Evolutionary conservation across 2,329 filamentous ascomycete genomes (phyloP), one percentile per base, ranked within the genome.

Genomic region (Trichophaea hybrida): DNA sequence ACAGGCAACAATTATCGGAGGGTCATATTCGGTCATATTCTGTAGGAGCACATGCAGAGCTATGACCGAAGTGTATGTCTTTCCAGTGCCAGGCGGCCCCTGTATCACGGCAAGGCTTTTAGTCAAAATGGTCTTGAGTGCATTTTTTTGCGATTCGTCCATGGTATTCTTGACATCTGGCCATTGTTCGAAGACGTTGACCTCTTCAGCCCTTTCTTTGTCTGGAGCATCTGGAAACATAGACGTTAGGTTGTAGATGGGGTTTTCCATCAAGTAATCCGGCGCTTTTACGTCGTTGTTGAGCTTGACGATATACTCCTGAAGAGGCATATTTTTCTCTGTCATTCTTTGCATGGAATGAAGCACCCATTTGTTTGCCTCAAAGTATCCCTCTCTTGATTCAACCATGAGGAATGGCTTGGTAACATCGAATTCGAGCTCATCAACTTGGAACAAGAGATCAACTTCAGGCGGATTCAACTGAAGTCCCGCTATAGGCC

Each of bases 321-420:
- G 75, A 1, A 88, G 72, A 0, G 78, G 75, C n/a, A 84, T 84
- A 71, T 73, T 72, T 71, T 86, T 82, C 62, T 71, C 70, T 59
- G 72, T 76, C 72, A 79, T 70, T 72, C 81, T 75, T 73, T 95
- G 88, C 1, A 95, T 72, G 0, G 85, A 84, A 12, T 80, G 74
- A 69, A 96, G 76, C 0, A 83, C 84, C 69, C 94, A 81, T 0
- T 86, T 78, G 40, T 80, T 77, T 0, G 86, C 81, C 70, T 96
- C 90, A 64, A 81, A 95, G 69, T 89, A 94, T 0, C 85, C 83
- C 0, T 72, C 71, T 2, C 83, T 78, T 1, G 85, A 78, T 69
- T 95, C 88, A 0, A 95, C 73, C 86, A 95, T 94, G 8, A 90
- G 72, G 70, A 83, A 83, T 66, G 85, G 81, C 37, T 78, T 71